Conservation (phyloP, 495 filamentous ascomycete genomes). For the Trichocladium uniseriatum region DNA sequence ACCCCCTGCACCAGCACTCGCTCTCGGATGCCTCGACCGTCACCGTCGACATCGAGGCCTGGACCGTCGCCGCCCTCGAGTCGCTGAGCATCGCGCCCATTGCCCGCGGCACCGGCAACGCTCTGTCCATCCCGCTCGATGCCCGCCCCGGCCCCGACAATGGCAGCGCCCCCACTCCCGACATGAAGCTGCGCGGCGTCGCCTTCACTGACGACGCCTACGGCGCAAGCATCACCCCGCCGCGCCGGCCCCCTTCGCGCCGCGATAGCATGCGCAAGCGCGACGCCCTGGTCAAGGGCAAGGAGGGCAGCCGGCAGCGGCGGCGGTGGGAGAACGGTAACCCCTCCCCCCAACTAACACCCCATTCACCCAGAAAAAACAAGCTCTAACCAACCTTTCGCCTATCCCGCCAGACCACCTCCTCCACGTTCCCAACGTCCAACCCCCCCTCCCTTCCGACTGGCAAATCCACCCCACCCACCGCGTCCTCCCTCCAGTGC, state of each 20-base stretch:
- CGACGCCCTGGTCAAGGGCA: slow-evolving; percentile 79
- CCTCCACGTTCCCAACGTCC: slow-evolving; percentile 73
- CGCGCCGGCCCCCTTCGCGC: slow-evolving; percentile 27
- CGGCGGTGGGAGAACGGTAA: slow-evolving; percentile 94
- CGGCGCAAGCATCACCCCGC: slow-evolving; percentile 21
- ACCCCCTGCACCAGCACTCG: slow-evolving; percentile 19
- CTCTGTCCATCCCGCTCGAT: slow-evolving; percentile 42
- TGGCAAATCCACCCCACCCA: slow-evolving; percentile 74
- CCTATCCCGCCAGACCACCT: slow-evolving; percentile 55
- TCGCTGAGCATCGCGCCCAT: slow-evolving; percentile 40
- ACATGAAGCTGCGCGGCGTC: slow-evolving; percentile 19
- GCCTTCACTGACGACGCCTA: slow-evolving; percentile 4
- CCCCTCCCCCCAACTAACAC: not conserved
- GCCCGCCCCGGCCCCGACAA: slow-evolving; percentile 3
- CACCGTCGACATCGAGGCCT: slow-evolving; percentile 39
- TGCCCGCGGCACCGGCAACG: slow-evolving; percentile 33
- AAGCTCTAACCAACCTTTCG: not conserved
- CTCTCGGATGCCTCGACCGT: slow-evolving; percentile 26
- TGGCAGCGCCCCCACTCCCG: not conserved
- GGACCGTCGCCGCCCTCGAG: slow-evolving; percentile 41
- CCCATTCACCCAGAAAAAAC: not conserved
- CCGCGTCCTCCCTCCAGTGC: slow-evolving; percentile 58
- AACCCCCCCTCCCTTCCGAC: slow-evolving; percentile 71
- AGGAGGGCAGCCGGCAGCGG: slow-evolving; percentile 79
- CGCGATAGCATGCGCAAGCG: slow-evolving; percentile 43